phyloP scores from a whole-genome alignment of 352 stramenopile species.

The Pythium biforme region DNA sequence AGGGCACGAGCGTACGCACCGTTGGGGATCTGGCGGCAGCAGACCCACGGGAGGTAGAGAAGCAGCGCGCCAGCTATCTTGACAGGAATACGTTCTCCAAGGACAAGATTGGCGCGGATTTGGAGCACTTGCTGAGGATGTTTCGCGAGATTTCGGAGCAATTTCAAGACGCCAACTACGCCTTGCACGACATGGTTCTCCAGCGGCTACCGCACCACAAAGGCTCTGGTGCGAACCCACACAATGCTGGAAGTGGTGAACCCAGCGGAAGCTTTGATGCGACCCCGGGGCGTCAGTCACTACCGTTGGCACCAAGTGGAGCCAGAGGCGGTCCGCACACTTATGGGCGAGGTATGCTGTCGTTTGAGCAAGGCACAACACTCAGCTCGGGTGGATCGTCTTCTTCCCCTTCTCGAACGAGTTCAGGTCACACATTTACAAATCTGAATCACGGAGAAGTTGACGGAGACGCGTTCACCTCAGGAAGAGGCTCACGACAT shows the following conservation, averaged over 20 bases:
- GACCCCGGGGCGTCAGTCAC: not conserved
- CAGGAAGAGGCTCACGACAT: not conserved
- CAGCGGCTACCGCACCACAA: conserved; percentile 8
- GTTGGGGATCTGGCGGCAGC: conserved; percentile 63
- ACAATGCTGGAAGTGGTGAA: not conserved
- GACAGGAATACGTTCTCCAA: conserved; percentile 40
- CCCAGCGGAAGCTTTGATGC: not conserved
- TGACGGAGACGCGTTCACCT: not conserved
- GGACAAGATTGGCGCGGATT: conserved; percentile 55
- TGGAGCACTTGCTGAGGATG: conserved; percentile 57
- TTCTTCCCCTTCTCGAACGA: not conserved
- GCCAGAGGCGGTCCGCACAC: not conserved
- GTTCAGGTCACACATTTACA: not conserved
- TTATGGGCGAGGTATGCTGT: not conserved
- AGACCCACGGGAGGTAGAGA: conserved; percentile 55
- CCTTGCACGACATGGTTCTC: conserved; percentile 30
- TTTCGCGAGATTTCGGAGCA: conserved; percentile 60
- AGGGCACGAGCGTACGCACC: conserved; percentile 45
- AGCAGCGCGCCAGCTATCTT: conserved; percentile 51
- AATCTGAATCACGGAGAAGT: too few relatives aligned
- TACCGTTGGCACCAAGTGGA: not conserved
- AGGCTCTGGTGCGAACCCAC: too few relatives aligned
- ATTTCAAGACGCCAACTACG: conserved; percentile 49
- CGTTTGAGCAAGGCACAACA: not conserved
- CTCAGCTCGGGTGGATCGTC: too few relatives aligned